Evolutionary conservation across 345 rosid genomes (phyloP).

Genomic region (Conringia planisiliqua): DNA sequence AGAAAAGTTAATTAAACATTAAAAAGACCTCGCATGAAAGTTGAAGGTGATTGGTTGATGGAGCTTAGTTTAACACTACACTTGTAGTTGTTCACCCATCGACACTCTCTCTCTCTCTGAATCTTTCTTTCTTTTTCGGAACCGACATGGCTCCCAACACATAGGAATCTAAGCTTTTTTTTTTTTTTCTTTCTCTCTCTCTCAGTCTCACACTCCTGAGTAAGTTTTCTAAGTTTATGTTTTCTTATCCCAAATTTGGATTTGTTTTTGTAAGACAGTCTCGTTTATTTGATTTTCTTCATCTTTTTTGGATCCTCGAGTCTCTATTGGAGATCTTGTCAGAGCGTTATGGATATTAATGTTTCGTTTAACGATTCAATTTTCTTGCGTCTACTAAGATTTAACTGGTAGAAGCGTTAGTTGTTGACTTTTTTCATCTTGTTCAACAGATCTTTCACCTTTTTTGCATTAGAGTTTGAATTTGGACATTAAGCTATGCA

Average conservation of each 20-base stretch:
- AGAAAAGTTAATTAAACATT: not conserved
- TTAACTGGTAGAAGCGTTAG: not conserved
- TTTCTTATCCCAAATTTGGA: not conserved
- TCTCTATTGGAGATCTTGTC: not conserved
- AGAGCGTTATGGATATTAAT: not conserved
- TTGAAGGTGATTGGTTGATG: constrained; percentile 52
- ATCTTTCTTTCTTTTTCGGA: constrained; percentile 43
- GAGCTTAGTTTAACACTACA: constrained; percentile 36
- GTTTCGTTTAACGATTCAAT: not conserved
- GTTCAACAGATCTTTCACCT: constrained; percentile 20
- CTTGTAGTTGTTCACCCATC: constrained; percentile 27
- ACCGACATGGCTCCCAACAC: constrained; percentile 68
- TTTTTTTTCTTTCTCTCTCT: not conserved
- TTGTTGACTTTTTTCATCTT: constrained; percentile 9
- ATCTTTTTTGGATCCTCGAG: not conserved
- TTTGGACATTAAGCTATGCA: constrained; percentile 58
- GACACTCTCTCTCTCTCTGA: constrained; percentile 6
- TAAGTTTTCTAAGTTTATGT: constrained; percentile 11
- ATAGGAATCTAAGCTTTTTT: constrained; percentile 27
- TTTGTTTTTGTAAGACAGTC: not conserved
- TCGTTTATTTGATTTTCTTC: not conserved
- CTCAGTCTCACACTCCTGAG: not conserved
- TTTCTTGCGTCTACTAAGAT: not conserved
- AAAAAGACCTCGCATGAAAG: constrained; percentile 43
- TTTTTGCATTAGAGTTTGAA: not conserved